Evolutionary conservation across 2,329 filamentous ascomycete genomes (phyloP), one percentile per base, ranked within the genome.

Genomic region (Alternaria panax): DNA sequence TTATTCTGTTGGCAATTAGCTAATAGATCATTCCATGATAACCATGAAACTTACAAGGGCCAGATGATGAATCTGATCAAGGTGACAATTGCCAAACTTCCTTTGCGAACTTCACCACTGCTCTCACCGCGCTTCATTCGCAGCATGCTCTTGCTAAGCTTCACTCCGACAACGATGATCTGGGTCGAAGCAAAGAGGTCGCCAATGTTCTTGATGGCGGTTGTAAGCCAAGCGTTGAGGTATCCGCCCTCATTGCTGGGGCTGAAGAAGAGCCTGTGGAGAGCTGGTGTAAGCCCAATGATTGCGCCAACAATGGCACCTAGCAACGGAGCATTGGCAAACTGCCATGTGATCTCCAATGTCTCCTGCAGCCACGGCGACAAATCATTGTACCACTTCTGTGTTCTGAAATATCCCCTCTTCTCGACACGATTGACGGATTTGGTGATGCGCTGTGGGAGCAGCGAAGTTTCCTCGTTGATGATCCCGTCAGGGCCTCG

Each of bases 121-220:
- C 81, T 67, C 52, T 81, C 71, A 47, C 80, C 76, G 30, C 77
- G 73, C 64, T 81, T 82, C 69, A 82, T 81, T 59, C 79, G 79
- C 57, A 80, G 72, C 63, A 87, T 78, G 16, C 84, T 83, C 22
- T 82, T 82, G 55, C 84, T 86, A 1, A 91, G 81, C 63, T 88
- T 88, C n/a, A 89, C 85, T 1, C 89, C 88, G 0, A 89, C 87
- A 0, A 90, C 83, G 16, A 91, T 83, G 16, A 90, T 86, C 28
- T 89, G 89, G 25, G 89, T 76, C 0, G 86, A 83, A 0, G 88
- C 87, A 69, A 91, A 91, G 0, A 91, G 79, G 0, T 83, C 80
- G 3, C 88, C 88, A 22, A 90, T 81, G 55, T 87, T 89, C 64
- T 86, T 82, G 20, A 90, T 75, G 0, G 85, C 84, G 0, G 82